Evolutionary conservation across 306 rosid species (phyloP).

Genomic region (Lathyrus oleraceus): DNA sequence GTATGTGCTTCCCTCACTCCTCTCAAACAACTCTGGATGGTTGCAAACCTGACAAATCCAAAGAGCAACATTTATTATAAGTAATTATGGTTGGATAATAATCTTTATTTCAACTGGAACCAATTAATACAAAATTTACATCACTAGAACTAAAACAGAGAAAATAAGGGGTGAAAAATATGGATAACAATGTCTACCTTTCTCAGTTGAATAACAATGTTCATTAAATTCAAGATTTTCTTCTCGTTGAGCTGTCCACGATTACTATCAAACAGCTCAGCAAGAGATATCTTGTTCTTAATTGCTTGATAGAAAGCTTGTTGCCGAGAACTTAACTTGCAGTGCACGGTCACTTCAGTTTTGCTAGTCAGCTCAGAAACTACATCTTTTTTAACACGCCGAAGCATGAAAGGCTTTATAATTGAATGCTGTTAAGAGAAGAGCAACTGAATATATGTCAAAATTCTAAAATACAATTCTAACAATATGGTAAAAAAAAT

Average conservation of each 20-base stretch:
- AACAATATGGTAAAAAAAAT: background rate
- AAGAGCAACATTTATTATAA: conserved; percentile 33
- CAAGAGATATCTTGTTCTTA: conserved; percentile 96
- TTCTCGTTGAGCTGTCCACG: conserved; percentile 91
- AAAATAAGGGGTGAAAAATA: conserved; percentile 2
- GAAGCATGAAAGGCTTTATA: conserved; percentile 95
- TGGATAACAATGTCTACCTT: conserved; percentile 54
- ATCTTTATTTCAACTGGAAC: conserved; percentile 12
- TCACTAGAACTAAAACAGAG: conserved; percentile 8
- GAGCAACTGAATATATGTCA: conserved; percentile 34
- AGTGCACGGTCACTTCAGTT: conserved; percentile 93
- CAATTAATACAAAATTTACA: conserved; percentile 4
- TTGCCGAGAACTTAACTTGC: conserved; percentile 97
- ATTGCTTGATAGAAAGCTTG: conserved; percentile 98
- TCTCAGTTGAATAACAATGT: conserved; percentile 94
- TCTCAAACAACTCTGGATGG: conserved; percentile 97
- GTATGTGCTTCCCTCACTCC: conserved; percentile 93
- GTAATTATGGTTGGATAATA: background rate
- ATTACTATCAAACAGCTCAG: conserved; percentile 87
- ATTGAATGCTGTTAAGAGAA: conserved; percentile 79
- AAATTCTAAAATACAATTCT: conserved; percentile 3
- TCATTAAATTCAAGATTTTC: conserved; percentile 87
- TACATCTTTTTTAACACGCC: conserved; percentile 92
- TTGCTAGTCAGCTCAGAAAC: conserved; percentile 86
- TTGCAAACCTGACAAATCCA: conserved; percentile 80